Evolutionary conservation across 345 rosid species (phyloP), one percentile per base, ranked within the genome.

Genomic region (Anacardium occidentale): DNA sequence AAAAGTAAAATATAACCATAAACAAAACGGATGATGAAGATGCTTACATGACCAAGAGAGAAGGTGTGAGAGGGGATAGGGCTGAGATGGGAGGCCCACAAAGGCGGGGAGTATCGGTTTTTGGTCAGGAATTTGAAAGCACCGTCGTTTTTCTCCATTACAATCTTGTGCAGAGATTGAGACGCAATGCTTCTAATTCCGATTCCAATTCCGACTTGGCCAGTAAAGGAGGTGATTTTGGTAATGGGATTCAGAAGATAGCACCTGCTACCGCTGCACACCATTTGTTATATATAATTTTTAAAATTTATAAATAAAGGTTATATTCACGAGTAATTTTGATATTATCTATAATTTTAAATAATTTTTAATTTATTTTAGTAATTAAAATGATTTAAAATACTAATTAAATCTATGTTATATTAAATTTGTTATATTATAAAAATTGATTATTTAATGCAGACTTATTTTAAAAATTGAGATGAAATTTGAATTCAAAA

Each of bases 81-180:
- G 54, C 44, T 77, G 78, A 91, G 94, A 78, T 80, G 86, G 47
- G 91, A 82, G n/a, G 90, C 94, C 97, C 97, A 87, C 1, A 89
- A 64, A 62, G 97, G 91, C 56, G 94, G 85, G 64, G 82, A 21
- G 75, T 86, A 91, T 8, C 91, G 80, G 55, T 76, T 86, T 70
- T 70, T 82, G 21, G 81, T 66, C 17, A 91, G 89, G 79, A 91
- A 91, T 0, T 82, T 81, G 71, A 83, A 79, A 63, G 48, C 26
- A 17, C 44, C 51, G 63, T 62, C 50, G 75, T 51, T 56, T 59
- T 22, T 48, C 45, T 66, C 61, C 45, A 64, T 69, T 10, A 1
- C 55, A 26, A 34, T 66, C 47, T 29, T 64, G 44, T 67, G 24
- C 50, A 20, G 71, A 34, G n/a, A 22, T 0, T 44, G 52, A 68